Evolutionary conservation across 2,329 filamentous ascomycete species (phyloP).

Genomic region (Talaromyces amestolkiae): DNA sequence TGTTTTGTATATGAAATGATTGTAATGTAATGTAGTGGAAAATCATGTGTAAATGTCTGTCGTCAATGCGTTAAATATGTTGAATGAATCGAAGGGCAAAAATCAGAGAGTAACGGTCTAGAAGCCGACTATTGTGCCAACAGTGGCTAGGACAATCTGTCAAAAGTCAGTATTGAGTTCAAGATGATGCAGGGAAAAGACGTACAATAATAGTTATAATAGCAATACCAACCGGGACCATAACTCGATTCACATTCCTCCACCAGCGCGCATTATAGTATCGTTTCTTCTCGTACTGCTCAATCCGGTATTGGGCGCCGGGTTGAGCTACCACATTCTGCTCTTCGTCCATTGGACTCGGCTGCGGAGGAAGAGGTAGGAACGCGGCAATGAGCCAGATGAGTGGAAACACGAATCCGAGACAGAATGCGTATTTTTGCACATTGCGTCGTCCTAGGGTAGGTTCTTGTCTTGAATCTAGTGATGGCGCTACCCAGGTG

Average conservation of each 20-base stretch:
- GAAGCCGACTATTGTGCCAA: slow-evolving; percentile 21
- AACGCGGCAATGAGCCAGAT: slow-evolving; percentile 79
- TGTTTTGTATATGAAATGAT: not conserved
- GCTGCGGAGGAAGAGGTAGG: slow-evolving; percentile 65
- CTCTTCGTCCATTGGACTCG: slow-evolving; percentile 54
- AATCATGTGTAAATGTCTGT: slow-evolving; percentile 10
- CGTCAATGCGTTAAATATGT: slow-evolving; percentile 11
- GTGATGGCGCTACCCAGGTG: slow-evolving; percentile 71
- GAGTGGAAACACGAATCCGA: slow-evolving; percentile 78
- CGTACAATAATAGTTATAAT: slow-evolving; percentile 57
- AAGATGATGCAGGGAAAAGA: slow-evolving; percentile 16
- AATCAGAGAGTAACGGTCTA: not conserved
- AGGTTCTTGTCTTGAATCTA: slow-evolving; percentile 63
- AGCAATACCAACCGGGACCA: slow-evolving; percentile 57
- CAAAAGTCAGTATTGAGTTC: not conserved
- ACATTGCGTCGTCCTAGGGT: slow-evolving; percentile 66
- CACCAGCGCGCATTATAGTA: slow-evolving; percentile 64
- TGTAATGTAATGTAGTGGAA: not conserved
- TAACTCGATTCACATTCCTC: slow-evolving; percentile 61
- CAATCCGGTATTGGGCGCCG: slow-evolving; percentile 46
- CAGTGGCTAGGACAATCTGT: slow-evolving; percentile 20
- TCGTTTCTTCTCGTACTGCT: slow-evolving; percentile 47
- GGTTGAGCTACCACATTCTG: slow-evolving; percentile 37
- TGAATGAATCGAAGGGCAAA: not conserved
- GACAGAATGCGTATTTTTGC: slow-evolving; percentile 71